Base-by-base conservation (phyloP, 805 yeast species). In the Hanseniaspora guilliermondii region DNA sequence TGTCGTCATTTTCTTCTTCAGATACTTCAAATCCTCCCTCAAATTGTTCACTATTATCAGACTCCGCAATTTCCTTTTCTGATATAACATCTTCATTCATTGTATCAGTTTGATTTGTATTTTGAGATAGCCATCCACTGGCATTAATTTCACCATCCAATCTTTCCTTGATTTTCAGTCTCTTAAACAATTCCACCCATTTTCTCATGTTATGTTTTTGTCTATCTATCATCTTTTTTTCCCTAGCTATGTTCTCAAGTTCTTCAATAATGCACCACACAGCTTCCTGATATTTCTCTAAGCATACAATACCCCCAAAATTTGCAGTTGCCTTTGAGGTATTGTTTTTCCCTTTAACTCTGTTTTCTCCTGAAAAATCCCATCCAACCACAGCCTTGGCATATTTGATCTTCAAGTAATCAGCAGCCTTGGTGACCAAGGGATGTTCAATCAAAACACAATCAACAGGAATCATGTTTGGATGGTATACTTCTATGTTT, bases 371-470 rank as follows among this genome's bases (percentile, higher is more conserved):
- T 4, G 81, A 79, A 67, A 85, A 93, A 55, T 87, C 93, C 68
- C 93, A 91, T 0, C 89, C 87, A 2, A 83, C 82, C 2, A 88
- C 89, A 0, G 97, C 97, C 47, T 79, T 82, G 0, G 95, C 97
- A 69, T 74, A 87, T 59, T 87, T 95, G 6, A 91, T 74, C 0
- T 76, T 79, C 11, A 89, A 61, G 0, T 80, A 63, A 56, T 76
- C 76, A 0, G 95, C 95, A 0, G 97, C 96, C 47, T 73, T 73
- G 38, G 76, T 79, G 0, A 85, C 79, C 55, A 74, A 66, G 38
- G 76, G 74, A 60, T 77, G 67, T 6, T 74, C 70, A 6, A 88
- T 68, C 53, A 86, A 76, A 11, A 71, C 76, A 8, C 86, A 94
- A 22, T 91, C 89, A 17, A 69, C 73, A 0, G 98, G 98, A 1